These are phyloP conservation scores for Lachnellula suecica DNA, from an alignment of 2,329 filamentous ascomycete species.

Conservation along the genomic window DNA sequence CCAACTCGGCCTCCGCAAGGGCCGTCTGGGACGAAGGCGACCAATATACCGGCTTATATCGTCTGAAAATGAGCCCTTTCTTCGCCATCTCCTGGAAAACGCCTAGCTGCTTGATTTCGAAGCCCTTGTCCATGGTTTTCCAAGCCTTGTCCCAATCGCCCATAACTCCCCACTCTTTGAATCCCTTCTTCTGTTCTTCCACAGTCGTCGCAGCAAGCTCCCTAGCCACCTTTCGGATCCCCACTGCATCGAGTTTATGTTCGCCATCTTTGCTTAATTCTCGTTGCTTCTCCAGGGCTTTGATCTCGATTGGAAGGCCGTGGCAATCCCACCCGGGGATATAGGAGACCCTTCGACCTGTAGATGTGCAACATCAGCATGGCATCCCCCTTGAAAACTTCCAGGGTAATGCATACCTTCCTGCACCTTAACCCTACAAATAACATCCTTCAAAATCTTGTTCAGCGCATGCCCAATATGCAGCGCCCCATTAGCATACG, in stretches of 20 bases:
- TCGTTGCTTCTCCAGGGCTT: constrained; percentile 60
- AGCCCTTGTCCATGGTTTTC: constrained; percentile 75
- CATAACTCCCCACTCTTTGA: constrained; percentile 75
- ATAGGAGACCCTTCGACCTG: constrained; percentile 70
- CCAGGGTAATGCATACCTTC: constrained; percentile 46
- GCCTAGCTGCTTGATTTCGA: constrained; percentile 72
- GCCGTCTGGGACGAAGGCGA: constrained; percentile 77
- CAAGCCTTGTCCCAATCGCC: constrained; percentile 76
- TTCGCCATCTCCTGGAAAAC: constrained; percentile 76
- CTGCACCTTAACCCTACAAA: constrained; percentile 77
- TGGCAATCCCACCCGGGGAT: constrained; percentile 98
- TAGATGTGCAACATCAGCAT: background rate
- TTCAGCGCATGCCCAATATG: constrained; percentile 95
- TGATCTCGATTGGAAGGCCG: constrained; percentile 94
- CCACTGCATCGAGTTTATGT: constrained; percentile 47
- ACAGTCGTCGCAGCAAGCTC: constrained; percentile 68
- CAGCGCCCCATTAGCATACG: constrained; percentile 90
- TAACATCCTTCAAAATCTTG: constrained; percentile 95
- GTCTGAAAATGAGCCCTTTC: constrained; percentile 72
- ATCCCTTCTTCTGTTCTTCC: constrained; percentile 70
- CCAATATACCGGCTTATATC: constrained; percentile 85
- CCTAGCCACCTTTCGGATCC: constrained; percentile 64
- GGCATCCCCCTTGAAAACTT: background rate
- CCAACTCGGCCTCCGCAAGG: constrained; percentile 79
- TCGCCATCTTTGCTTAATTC: constrained; percentile 26